Evolutionary conservation across 495 filamentous ascomycete genomes (phyloP), one percentile per base, ranked within the genome.

Genomic region (Aspergillus mulundensis): DNA sequence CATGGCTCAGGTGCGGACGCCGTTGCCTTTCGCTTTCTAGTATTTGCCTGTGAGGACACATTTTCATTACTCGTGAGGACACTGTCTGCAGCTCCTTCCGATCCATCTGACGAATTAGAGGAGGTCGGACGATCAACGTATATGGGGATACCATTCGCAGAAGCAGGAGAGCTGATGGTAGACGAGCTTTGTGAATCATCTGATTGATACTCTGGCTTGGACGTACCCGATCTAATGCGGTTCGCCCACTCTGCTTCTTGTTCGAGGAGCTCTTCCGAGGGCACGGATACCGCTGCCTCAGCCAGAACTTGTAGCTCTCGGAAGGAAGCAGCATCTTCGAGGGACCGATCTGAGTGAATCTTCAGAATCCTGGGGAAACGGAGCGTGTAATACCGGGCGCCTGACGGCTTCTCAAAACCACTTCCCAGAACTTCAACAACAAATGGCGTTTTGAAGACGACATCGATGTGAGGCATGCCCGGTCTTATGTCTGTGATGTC

Each of bases 281-380:
- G 69, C 5, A 75, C 57, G 44, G 68, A 70, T 28, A 72, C 63
- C 10, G 83, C 77, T 28, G 69, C 64, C 20, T 75, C 64, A 11
- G 86, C 85, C 44, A 83, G 61, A 28, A 70, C 60, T 56, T 84
- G 81, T 28, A 89, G 59, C 53, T 86, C 84, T 1, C 70, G 56
- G 42, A 84, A 81, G 19, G 77, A 76, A 18, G 77, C 68, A 6
- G 81, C 68, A 49, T 87, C 84, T 36, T 75, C 71, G 63, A 78
- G 82, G 0, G 71, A 70, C 25, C 84, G 70, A 50, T 88, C 84
- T 46, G 66, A 73, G 50, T 86, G 83, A 6, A 88, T 66, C 60
- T 87, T 88, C 46, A 76, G 61, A 14, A 86, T 74, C 5, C 86
- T 78, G 0, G 86, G 83, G 60, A 86, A 87, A 3, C 86, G 81